Evolutionary conservation across 345 rosid species (phyloP), one percentile per base, ranked within the genome.

Genomic region (Anacardium occidentale): DNA sequence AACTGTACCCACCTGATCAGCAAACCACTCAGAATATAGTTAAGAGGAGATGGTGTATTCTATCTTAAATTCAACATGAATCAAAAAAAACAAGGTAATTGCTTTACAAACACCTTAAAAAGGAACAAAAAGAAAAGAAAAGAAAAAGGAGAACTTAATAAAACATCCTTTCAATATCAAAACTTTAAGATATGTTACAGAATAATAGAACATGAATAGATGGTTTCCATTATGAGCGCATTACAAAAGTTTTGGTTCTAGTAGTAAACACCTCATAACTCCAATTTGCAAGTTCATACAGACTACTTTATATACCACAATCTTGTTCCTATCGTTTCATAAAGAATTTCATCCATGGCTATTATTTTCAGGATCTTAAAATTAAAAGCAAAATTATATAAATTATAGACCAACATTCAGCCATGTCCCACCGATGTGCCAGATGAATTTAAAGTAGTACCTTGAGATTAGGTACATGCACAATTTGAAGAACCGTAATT

Each of bases 381-480:
- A 1, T 1, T 56, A 58, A n/a, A 44, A 29, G 57, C 68, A 75
- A 59, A 58, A 42, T 11, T 68, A 47, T 18, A 21, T 10, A 13
- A 34, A 10, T n/a, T 34, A 6, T 8, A 53, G 2, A 64, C 26
- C 52, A 53, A 67, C 29, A 68, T 15, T 2, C 54, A 52, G 70
- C 9, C 34, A 42, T 62, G 8, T 4, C 26, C 68, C 52, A 34
- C 37, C n/a, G n/a, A 67, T 32, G 54, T 7, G 54, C 24, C 34
- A 73, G 63, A 69, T 40, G 34, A 65, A 21, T 70, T 59, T 50
- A 62, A 32, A 50, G 2, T 53, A 63, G 55, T 86, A 96, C 98
- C 98, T 96, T 93, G 66, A 96, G 97, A 83, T 93, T 96, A 60
- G 99, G 99, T 64, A 96, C 83, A 66, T 83, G 97, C 79, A 93